Evolutionary conservation across 768 basidiomycete genomes (phyloP), one percentile per base, ranked within the genome.

Genomic region (Hydnum rufescens): DNA sequence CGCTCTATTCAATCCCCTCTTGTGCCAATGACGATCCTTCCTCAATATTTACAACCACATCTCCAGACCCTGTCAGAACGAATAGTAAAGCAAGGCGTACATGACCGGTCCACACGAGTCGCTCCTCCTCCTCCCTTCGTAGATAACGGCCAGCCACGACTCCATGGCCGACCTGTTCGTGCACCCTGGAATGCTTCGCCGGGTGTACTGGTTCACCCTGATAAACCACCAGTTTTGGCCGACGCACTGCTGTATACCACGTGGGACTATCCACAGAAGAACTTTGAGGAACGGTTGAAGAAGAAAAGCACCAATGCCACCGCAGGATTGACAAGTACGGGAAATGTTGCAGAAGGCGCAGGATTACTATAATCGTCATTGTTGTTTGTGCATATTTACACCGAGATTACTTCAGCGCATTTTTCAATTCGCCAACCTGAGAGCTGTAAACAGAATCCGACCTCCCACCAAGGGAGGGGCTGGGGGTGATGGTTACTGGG

Each of bases 101-200:
- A 55, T 42, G 32, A 32, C 18, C 34, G 43, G 22, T 28, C 32
- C 2, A 56, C 54, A 3, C 55, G 44, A 16, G 32, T 50, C 13
- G 28, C 42, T 36, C 55, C 55, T 18, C 55, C 55, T 8, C 55
- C 54, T 22, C 32, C 54, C 4, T 28, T 56, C 26, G 18, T 16
- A 13, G 31, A 50, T 28, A 16, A 6, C 29, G 32, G 49, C 6
- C 16, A 16, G 29, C 30, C 26, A 29, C 16, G 25, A 16, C 25
- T 13, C 6, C 31, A 50, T 28, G 23, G 23, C 13, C 44, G 44
- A 16, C 44, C 44, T 28, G 13, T 16, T 13, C 44, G 23, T 28
- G 44, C 44, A 13, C 44, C 44, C 13, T 50, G 49, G 49, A 50
- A 50, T 34, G 18, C 28, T 6, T 25, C 44, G 8, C 8, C 44